phyloP scores from a whole-genome alignment of 441 rosid genomes.

The Melastoma candidum region DNA sequence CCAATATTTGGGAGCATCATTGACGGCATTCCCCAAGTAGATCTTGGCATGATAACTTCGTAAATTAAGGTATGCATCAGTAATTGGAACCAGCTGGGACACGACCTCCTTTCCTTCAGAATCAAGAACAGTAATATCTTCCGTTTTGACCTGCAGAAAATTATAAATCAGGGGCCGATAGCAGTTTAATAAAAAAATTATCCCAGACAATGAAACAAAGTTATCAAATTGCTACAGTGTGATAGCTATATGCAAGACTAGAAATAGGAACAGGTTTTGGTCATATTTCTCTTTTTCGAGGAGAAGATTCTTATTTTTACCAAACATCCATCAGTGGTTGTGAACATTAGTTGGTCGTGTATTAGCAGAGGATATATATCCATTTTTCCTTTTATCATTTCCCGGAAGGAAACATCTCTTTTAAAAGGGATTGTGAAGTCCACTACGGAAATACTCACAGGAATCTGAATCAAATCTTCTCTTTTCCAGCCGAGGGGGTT shows the following conservation, averaged over 20 bases:
- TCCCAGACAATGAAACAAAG: background rate
- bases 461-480: conserved; percentile 73
- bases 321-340: too few relatives aligned
- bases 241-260: too few relatives aligned
- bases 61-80: conserved; percentile 40
- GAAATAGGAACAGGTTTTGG: too few relatives aligned
- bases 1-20: conserved; percentile 67
- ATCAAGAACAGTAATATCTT: conserved; percentile 57
- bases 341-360: too few relatives aligned
- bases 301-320: too few relatives aligned
- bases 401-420: background rate
- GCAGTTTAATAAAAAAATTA: background rate
- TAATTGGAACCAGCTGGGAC: conserved; percentile 74
- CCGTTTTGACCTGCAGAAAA: conserved; percentile 52
- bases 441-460: conserved; percentile 45
- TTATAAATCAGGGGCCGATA: conserved; percentile 5
- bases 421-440: conserved; percentile 3
- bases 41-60: conserved; percentile 75
- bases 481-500: conserved; percentile 98
- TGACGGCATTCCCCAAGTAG: conserved; percentile 62
- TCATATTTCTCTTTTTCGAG: too few relatives aligned
- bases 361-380: too few relatives aligned
- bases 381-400: too few relatives aligned
- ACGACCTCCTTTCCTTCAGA: conserved; percentile 75
- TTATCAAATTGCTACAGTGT: too few relatives aligned